Conservation (phyloP, 2,329 filamentous ascomycete species). For the Fusarium bactridioides region DNA sequence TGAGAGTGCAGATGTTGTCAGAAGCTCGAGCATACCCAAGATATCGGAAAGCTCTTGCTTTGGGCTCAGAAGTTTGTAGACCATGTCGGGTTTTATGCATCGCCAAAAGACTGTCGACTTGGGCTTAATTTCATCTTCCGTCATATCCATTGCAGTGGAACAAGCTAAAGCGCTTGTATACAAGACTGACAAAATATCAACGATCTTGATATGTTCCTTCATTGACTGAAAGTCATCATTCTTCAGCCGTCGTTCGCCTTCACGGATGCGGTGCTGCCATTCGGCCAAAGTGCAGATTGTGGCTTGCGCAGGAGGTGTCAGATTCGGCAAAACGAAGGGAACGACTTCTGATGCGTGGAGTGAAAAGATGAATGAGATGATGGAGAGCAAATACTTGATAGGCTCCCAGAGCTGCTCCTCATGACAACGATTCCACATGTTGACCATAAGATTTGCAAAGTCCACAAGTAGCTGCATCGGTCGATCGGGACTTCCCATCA, state of each 20-base stretch:
- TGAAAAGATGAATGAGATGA: constrained; percentile 70
- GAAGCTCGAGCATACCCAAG: constrained; percentile 68
- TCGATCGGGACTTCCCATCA: constrained; percentile 58
- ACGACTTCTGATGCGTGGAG: constrained; percentile 67
- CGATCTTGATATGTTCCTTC: constrained; percentile 67
- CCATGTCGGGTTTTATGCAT: constrained; percentile 70
- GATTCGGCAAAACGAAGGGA: constrained; percentile 64
- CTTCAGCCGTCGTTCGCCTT: constrained; percentile 56
- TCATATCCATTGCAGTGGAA: constrained; percentile 48
- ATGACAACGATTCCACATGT: constrained; percentile 73
- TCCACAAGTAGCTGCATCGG: constrained; percentile 67
- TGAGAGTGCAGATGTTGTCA: constrained; percentile 71
- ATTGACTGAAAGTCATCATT: constrained; percentile 50
- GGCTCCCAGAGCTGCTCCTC: constrained; percentile 70
- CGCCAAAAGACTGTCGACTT: constrained; percentile 68
- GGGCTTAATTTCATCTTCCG: constrained; percentile 43
- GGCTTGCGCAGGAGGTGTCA: constrained; percentile 64
- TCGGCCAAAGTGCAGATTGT: constrained; percentile 69
- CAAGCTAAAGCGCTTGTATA: constrained; percentile 69
- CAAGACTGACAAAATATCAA: constrained; percentile 71
- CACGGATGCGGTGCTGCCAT: constrained; percentile 59
- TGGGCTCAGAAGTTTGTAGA: constrained; percentile 71
- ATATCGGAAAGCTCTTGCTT: constrained; percentile 72
- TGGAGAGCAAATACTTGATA: constrained; percentile 69
- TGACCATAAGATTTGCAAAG: constrained; percentile 69